These are phyloP conservation scores for Trichoderma polysporum DNA, from an alignment of 2,329 filamentous ascomycete genomes.

Conservation along the genomic window DNA sequence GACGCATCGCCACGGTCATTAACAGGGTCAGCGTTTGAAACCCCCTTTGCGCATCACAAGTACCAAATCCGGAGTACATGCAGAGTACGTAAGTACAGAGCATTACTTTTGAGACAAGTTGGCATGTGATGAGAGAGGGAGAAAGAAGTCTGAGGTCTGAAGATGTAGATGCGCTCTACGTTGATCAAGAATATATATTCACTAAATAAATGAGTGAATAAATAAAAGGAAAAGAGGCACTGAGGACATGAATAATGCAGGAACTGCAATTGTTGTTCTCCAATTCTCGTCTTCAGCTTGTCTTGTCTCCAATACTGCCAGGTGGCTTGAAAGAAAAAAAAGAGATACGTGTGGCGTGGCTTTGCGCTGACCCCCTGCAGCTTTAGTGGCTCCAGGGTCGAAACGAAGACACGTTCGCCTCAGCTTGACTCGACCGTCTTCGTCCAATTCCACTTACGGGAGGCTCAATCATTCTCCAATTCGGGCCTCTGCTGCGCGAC, in stretches of 20 bases:
- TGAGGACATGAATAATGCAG: no score
- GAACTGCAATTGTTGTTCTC: background rate
- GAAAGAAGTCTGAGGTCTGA: background rate
- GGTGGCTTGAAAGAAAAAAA: background rate
- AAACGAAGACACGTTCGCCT: constrained; percentile 20
- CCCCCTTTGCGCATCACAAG: background rate
- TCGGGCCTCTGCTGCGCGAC: constrained; percentile 15
- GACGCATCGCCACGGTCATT: background rate
- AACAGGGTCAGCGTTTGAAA: background rate
- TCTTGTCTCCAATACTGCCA: background rate
- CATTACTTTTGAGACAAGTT: background rate
- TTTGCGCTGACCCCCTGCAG: constrained; percentile 8
- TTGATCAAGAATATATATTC: background rate
- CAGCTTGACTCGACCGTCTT: constrained; percentile 12
- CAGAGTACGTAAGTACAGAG: background rate
- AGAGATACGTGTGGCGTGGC: background rate
- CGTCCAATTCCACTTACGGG: constrained; percentile 16
- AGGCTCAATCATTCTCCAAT: constrained; percentile 17
- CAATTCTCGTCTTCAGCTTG: background rate
- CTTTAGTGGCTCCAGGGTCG: constrained; percentile 16
- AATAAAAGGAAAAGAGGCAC: background rate
- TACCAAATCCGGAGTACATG: background rate
- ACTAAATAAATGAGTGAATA: background rate
- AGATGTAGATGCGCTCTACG: background rate
- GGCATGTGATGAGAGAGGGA: background rate